phyloP scores from a whole-genome alignment of 2,329 filamentous ascomycete genomes.

The Tothia fuscella region DNA sequence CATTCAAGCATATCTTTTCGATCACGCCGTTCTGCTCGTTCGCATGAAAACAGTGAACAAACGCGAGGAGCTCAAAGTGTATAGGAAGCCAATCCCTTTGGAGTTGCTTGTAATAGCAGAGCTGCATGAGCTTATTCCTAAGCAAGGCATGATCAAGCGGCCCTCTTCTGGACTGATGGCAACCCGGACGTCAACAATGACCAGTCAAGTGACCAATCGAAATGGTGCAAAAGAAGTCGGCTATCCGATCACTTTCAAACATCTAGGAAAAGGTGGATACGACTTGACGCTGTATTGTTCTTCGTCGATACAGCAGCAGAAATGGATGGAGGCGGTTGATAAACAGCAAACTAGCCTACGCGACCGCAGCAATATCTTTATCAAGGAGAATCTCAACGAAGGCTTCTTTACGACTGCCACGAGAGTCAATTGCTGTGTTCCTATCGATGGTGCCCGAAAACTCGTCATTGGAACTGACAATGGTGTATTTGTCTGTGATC shows the following conservation, averaged over 20 bases:
- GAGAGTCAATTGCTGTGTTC: conserved; percentile 87
- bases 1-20: conserved; percentile 90
- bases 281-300: conserved; percentile 81
- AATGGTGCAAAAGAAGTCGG: conserved; percentile 54
- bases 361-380: conserved; percentile 60
- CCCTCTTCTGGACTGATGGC: conserved; percentile 75
- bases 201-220: conserved; percentile 30
- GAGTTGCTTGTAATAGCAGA: conserved; percentile 88
- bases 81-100: conserved; percentile 86
- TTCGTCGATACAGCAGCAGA: conserved; percentile 75
- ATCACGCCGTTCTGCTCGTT: conserved; percentile 87
- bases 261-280: conserved; percentile 91
- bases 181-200: conserved; percentile 36
- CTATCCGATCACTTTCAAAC: conserved; percentile 90
- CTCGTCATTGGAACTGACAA: conserved; percentile 89
- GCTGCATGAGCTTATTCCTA: conserved; percentile 92
- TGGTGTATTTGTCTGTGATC: conserved; percentile 84
- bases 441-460: conserved; percentile 94
- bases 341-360: conserved; percentile 77
- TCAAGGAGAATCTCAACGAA: conserved; percentile 59
- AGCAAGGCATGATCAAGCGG: conserved; percentile 66
- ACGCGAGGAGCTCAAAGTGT: conserved; percentile 87
- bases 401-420: conserved; percentile 85
- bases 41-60: conserved; percentile 87
- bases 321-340: conserved; percentile 95